These are phyloP conservation scores for Leucogyrophana mollusca DNA, from an alignment of 768 basidiomycete genomes.

Conservation along the genomic window DNA sequence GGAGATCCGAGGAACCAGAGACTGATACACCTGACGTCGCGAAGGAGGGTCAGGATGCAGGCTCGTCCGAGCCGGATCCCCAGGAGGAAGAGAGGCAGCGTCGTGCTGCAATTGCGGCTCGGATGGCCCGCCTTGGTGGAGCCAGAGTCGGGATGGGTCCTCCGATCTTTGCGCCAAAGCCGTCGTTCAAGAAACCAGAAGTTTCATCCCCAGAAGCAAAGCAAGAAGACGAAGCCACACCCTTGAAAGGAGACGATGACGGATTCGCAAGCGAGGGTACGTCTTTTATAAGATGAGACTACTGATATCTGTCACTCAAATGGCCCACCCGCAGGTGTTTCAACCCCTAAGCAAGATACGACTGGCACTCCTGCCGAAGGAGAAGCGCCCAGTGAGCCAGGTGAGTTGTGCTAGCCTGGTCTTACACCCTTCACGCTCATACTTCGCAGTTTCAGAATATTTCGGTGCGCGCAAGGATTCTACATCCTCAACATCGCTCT, in stretches of 20 bases:
- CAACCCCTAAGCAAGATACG: constrained; percentile 12
- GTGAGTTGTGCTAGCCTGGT: constrained; percentile 8
- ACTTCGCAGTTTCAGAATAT: constrained; percentile 17
- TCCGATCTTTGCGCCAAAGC: constrained; percentile 64
- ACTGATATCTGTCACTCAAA: constrained; percentile 7
- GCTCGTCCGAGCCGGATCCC: constrained; percentile 39
- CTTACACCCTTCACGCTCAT: constrained; percentile 21
- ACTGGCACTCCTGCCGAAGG: constrained; percentile 1
- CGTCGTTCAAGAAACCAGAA: constrained; percentile 33
- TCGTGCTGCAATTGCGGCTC: constrained; percentile 84
- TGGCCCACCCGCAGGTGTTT: constrained; percentile 10
- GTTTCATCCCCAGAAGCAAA: constrained; percentile 19
- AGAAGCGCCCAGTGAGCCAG: constrained; percentile 12
- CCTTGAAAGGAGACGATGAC: neutral
- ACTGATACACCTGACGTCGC: constrained; percentile 20
- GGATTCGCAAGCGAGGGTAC: constrained; percentile 14
- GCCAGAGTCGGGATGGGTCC: constrained; percentile 79
- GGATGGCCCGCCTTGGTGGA: constrained; percentile 92
- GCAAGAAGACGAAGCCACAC: constrained; percentile 15
- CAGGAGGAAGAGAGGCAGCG: constrained; percentile 73
- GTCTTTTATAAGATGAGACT: neutral
- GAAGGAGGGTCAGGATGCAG: constrained; percentile 14
- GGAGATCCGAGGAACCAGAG: constrained; percentile 28
- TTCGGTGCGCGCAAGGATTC: constrained; percentile 14
- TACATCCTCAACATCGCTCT: constrained; percentile 22